Evolutionary conservation across 805 yeast species (phyloP).

Genomic region (Cyberlindnera galapagoensis): DNA sequence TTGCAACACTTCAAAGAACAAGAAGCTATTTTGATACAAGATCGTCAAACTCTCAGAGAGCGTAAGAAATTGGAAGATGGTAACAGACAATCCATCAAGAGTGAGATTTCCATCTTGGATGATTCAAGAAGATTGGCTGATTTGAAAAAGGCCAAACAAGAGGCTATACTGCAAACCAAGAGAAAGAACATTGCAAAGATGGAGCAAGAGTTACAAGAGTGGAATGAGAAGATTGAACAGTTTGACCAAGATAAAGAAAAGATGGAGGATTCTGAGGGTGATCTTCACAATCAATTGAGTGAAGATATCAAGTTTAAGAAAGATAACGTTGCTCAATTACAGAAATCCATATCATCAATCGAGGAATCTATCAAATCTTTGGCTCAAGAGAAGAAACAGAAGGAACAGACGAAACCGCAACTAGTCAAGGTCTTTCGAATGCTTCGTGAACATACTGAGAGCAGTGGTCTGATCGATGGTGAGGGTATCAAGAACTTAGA

Average conservation of each 20-base stretch:
- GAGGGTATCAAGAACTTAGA: slow-evolving; percentile 20
- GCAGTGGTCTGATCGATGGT: slow-evolving; percentile 17
- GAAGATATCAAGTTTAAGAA: slow-evolving; percentile 12
- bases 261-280: slow-evolving; percentile 14
- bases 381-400: slow-evolving; percentile 15
- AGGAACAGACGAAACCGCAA: slow-evolving; percentile 13
- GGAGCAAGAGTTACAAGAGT: slow-evolving; percentile 28
- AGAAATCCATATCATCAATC: slow-evolving; percentile 7
- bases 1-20: slow-evolving; percentile 34
- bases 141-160: slow-evolving; percentile 29
- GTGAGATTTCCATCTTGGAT: slow-evolving; percentile 36
- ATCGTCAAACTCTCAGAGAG: slow-evolving; percentile 31
- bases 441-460: slow-evolving; percentile 15
- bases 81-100: slow-evolving; percentile 32
- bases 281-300: slow-evolving; percentile 14
- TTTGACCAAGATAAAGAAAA: slow-evolving; percentile 15
- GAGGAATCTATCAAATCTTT: slow-evolving; percentile 17
- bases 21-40: slow-evolving; percentile 27
- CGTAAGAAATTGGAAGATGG: slow-evolving; percentile 36
- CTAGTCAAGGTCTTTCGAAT: slow-evolving; percentile 12
- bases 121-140: slow-evolving; percentile 33
- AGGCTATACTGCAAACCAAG: slow-evolving; percentile 24
- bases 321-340: slow-evolving; percentile 5
- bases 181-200: slow-evolving; percentile 27
- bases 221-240: slow-evolving; percentile 26